Conservation (phyloP, 495 filamentous ascomycete genomes). For the Penicillium nucicola region DNA sequence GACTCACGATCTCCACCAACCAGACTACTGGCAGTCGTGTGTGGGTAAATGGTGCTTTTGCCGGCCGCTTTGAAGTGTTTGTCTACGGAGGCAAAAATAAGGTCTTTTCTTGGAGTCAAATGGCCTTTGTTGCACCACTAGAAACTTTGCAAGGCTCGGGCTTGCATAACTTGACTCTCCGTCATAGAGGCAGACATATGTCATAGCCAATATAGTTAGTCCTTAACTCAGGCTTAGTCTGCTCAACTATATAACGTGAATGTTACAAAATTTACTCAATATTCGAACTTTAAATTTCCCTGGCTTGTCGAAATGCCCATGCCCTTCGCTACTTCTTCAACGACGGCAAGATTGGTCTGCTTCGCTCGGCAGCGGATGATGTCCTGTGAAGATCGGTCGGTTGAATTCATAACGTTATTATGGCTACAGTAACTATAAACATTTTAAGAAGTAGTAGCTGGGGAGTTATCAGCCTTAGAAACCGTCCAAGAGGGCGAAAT, state of each 20-base stretch:
- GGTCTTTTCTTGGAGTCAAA: slow-evolving; percentile 52
- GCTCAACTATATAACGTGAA: too few species aligned
- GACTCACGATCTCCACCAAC: slow-evolving; percentile 37
- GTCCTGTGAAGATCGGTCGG: slow-evolving; percentile 30
- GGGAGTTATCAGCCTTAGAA: too few species aligned
- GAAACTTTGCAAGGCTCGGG: slow-evolving; percentile 26
- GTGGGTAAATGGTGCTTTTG: slow-evolving; percentile 43
- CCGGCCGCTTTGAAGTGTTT: slow-evolving; percentile 52
- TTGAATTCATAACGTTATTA: not conserved
- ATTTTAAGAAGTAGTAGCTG: too few species aligned
- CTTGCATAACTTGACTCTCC: slow-evolving; percentile 5
- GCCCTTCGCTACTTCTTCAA: slow-evolving; percentile 21
- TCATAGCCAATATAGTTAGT: not conserved
- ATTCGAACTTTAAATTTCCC: too few species aligned
- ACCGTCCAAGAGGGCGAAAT: too few species aligned
- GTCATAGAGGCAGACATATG: not conserved
- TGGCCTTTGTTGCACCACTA: slow-evolving; percentile 55
- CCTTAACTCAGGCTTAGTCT: too few species aligned
- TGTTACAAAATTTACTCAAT: too few species aligned
- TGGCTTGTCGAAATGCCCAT: too few species aligned
- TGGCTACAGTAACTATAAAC: too few species aligned
- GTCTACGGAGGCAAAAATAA: slow-evolving; percentile 51
- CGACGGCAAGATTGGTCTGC: slow-evolving; percentile 5
- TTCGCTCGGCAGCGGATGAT: slow-evolving; percentile 37
- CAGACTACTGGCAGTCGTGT: slow-evolving; percentile 40